phyloP scores from a whole-genome alignment of 768 basidiomycete species.

The Chalciporus pseudorubinellus region DNA sequence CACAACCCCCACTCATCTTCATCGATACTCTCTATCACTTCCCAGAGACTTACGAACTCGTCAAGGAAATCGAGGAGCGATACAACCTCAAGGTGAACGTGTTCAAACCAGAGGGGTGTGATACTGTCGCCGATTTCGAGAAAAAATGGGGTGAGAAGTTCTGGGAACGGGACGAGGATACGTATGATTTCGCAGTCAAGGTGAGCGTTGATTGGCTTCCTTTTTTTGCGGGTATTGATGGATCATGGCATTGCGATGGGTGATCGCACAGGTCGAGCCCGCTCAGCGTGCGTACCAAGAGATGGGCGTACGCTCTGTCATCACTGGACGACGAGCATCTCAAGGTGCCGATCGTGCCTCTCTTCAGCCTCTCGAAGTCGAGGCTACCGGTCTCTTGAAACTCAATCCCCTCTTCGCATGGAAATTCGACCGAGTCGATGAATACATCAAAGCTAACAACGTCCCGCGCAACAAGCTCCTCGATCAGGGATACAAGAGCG shows the following conservation, averaged over 20 bases:
- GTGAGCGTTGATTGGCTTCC: slow-evolving; percentile 38
- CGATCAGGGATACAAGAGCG: slow-evolving; percentile 87
- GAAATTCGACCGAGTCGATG: slow-evolving; percentile 81
- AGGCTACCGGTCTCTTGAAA: slow-evolving; percentile 87
- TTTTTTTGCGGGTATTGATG: background rate
- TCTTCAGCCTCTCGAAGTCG: slow-evolving; percentile 85
- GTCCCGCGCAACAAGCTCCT: slow-evolving; percentile 90
- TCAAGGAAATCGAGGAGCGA: slow-evolving; percentile 71
- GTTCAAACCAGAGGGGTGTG: slow-evolving; percentile 74
- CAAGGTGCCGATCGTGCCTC: slow-evolving; percentile 89
- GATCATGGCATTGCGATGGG: background rate
- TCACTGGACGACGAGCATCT: slow-evolving; percentile 92
- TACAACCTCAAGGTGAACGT: slow-evolving; percentile 76
- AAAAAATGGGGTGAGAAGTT: slow-evolving; percentile 70
- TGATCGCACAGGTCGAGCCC: slow-evolving; percentile 76
- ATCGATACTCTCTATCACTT: slow-evolving; percentile 98
- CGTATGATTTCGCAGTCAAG: slow-evolving; percentile 92
- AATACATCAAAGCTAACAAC: slow-evolving; percentile 74
- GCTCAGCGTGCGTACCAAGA: slow-evolving; percentile 82
- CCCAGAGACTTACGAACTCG: slow-evolving; percentile 85
- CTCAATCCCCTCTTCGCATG: slow-evolving; percentile 91
- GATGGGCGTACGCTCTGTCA: slow-evolving; percentile 77
- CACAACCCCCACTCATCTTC: slow-evolving; percentile 83
- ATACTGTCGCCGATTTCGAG: slow-evolving; percentile 73
- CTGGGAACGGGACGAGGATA: slow-evolving; percentile 86